Evolutionary conservation across 2,329 filamentous ascomycete species (phyloP).

Genomic region (Cercospora sp.): DNA sequence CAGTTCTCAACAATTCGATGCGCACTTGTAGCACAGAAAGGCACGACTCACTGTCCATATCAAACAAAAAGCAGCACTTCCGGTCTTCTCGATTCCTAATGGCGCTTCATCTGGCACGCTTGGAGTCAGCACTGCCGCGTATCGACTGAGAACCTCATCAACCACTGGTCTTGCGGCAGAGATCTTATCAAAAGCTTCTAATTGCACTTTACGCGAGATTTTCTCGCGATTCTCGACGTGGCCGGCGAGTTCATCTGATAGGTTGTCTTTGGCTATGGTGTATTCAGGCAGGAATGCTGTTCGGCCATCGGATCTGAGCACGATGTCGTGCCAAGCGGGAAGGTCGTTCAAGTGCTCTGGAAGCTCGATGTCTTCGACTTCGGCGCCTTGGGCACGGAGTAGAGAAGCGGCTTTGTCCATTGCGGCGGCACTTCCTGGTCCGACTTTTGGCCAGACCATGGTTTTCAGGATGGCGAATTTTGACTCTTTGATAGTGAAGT

Average conservation of each 20-base stretch:
- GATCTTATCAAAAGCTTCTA: conserved; percentile 58
- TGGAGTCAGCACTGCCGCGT: conserved; percentile 59
- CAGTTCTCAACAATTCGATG: neutral
- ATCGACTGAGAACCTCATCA: conserved; percentile 54
- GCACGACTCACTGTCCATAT: conserved; percentile 29
- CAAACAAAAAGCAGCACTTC: conserved; percentile 49
- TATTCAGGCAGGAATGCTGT: conserved; percentile 58
- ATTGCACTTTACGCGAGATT: conserved; percentile 49
- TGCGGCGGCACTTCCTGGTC: conserved; percentile 40
- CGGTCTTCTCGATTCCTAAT: conserved; percentile 54
- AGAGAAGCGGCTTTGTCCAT: conserved; percentile 39
- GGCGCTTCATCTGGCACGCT: conserved; percentile 63
- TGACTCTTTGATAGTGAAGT: conserved; percentile 47
- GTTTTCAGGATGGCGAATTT: conserved; percentile 59
- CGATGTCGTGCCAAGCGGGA: conserved; percentile 54
- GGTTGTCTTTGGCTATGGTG: conserved; percentile 47
- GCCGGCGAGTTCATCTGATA: conserved; percentile 48
- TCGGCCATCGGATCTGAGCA: conserved; percentile 56
- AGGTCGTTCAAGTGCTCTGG: conserved; percentile 52
- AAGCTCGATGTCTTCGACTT: conserved; percentile 58
- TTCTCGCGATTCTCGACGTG: conserved; percentile 54
- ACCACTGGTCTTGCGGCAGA: conserved; percentile 56
- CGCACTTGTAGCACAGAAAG: neutral
- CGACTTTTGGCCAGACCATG: conserved; percentile 50
- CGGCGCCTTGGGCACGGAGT: conserved; percentile 51